Evolutionary conservation across 805 yeast genomes (phyloP).

Genomic region (Metschnikowia koreensis): DNA sequence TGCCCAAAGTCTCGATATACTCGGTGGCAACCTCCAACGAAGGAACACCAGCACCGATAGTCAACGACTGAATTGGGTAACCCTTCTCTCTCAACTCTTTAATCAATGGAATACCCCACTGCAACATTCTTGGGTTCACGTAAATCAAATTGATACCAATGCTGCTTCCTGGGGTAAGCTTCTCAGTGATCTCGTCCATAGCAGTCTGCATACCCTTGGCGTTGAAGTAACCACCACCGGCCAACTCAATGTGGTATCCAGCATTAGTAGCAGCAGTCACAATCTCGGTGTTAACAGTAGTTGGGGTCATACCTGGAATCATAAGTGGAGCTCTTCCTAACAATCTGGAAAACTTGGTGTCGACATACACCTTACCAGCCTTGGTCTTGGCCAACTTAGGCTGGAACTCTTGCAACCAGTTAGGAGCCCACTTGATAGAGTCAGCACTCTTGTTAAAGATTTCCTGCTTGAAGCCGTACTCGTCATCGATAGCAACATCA

Average conservation of each 20-base stretch:
- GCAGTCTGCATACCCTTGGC: conserved; percentile 72
- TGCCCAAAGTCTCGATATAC: conserved; percentile 87
- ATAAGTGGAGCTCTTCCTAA: conserved; percentile 93
- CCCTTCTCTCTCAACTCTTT: conserved; percentile 86
- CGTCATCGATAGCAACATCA: conserved; percentile 67
- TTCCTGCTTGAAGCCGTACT: conserved; percentile 95
- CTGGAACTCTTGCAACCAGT: conserved; percentile 87
- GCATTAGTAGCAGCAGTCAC: conserved; percentile 93
- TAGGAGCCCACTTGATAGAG: conserved; percentile 75
- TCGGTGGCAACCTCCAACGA: conserved; percentile 96
- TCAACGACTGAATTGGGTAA: conserved; percentile 91
- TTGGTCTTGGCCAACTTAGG: conserved; percentile 80
- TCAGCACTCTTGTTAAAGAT: conserved; percentile 68
- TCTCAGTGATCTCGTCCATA: conserved; percentile 64
- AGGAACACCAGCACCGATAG: conserved; percentile 99
- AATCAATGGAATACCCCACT: conserved; percentile 98
- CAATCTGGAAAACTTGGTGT: conserved; percentile 89
- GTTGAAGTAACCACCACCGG: conserved; percentile 97
- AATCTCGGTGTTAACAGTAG: conserved; percentile 91
- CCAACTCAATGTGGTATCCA: conserved; percentile 96
- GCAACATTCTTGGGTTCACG: conserved; percentile 95
- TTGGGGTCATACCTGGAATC: conserved; percentile 99
- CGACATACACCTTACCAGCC: conserved; percentile 73
- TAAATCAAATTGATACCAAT: conserved; percentile 90
- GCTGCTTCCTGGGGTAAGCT: conserved; percentile 80